A percentile compares a stretch with the other conserved stretches of the same genome.
phyloP scores from a whole-genome alignment of 768 basidiomycete species.

The Butyriboletus loyo region DNA sequence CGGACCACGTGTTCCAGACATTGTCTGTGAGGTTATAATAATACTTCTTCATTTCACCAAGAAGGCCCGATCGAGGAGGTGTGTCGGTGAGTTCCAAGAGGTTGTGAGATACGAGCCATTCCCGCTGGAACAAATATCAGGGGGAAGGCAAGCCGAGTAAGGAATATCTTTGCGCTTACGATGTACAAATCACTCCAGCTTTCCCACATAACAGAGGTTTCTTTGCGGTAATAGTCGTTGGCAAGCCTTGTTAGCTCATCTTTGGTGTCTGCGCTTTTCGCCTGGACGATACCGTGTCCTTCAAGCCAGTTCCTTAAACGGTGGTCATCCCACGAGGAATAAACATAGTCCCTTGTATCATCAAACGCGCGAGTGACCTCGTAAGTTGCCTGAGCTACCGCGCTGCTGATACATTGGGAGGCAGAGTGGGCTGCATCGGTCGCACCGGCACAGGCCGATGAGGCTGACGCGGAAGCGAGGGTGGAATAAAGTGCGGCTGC shows the following conservation, averaged over 20 bases:
- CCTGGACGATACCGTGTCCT: conserved; percentile 67
- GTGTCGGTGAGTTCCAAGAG: conserved; percentile 64
- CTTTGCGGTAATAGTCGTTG: conserved; percentile 61
- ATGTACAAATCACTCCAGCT: conserved; percentile 87
- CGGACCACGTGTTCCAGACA: conserved; percentile 71
- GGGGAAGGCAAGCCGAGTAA: neutral
- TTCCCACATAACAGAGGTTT: conserved; percentile 67
- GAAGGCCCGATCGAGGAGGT: conserved; percentile 50
- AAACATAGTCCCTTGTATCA: conserved; percentile 81
- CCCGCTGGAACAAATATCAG: conserved; percentile 43
- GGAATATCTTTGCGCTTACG: conserved; percentile 37
- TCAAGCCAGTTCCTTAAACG: conserved; percentile 70
- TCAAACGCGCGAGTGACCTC: conserved; percentile 54
- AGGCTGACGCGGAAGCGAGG: conserved; percentile 45
- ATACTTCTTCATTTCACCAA: conserved; percentile 69
- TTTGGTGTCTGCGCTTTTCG: conserved; percentile 50
- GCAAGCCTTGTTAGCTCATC: conserved; percentile 69
- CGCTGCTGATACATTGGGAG: conserved; percentile 38
- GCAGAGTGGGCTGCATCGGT: conserved; percentile 35
- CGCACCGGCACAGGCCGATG: conserved; percentile 50
- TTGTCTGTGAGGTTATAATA: conserved; percentile 61
- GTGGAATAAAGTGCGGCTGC: conserved; percentile 58
- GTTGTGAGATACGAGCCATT: conserved; percentile 82
- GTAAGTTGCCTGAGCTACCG: conserved; percentile 52
- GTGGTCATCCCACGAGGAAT: conserved; percentile 86